Conservation (phyloP, 192 early-diverging fungal species). For the Polychytrium aggregatum region DNA sequence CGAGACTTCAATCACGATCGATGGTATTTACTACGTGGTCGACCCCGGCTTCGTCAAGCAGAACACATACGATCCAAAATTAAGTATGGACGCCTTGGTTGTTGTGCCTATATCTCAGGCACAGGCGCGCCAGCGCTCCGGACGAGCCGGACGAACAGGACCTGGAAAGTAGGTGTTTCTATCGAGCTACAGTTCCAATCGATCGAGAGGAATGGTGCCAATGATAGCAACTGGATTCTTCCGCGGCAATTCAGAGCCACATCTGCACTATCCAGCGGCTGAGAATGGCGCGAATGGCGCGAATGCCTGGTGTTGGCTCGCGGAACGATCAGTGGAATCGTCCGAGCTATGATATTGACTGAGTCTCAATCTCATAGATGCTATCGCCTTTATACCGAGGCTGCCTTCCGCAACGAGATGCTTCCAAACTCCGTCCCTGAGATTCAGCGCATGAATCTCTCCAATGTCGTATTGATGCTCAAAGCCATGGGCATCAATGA, state of each 20-base stretch:
- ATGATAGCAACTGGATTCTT: too few species aligned
- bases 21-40: constrained; percentile 94
- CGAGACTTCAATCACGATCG: constrained; percentile 95
- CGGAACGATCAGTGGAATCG: too few species aligned
- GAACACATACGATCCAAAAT: constrained; percentile 88
- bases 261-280: neutral
- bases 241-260: too few species aligned
- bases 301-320: too few species aligned
- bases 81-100: constrained; percentile 92
- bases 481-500: constrained; percentile 97
- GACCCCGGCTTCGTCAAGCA: constrained; percentile 98
- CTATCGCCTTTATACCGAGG: constrained; percentile 89
- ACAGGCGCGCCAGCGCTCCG: constrained; percentile 85
- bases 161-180: constrained; percentile 63
- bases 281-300: too few species aligned
- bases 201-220: too few species aligned
- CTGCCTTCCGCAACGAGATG: constrained; percentile 87
- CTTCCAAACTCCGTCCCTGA: constrained; percentile 90
- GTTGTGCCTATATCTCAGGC: constrained; percentile 93
- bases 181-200: too few species aligned
- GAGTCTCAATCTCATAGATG: too few species aligned
- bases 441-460: constrained; percentile 92
- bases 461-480: constrained; percentile 77
- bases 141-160: constrained; percentile 90
- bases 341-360: too few species aligned